A percentile compares a stretch with the other conserved stretches of the same genome.
Conservation (phyloP, 192 early-diverging fungal genomes). For the Allomyces arbusculus region DNA sequence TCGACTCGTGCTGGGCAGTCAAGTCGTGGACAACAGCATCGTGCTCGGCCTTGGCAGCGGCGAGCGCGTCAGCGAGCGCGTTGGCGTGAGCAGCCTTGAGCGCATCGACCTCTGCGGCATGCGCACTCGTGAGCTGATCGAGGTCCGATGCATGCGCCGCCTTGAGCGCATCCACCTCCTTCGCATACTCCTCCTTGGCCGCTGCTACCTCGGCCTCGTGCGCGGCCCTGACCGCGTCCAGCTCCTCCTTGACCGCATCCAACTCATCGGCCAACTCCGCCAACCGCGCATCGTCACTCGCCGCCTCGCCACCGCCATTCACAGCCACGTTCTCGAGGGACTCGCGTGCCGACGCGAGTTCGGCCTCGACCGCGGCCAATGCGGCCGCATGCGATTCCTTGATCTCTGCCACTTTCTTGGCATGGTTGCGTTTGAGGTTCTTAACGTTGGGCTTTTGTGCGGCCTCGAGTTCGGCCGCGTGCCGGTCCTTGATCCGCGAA, state of each 20-base stretch:
- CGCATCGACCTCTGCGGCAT: background rate
- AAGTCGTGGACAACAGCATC: constrained; percentile 9
- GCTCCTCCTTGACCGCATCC: constrained; percentile 11
- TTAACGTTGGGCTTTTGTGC: background rate
- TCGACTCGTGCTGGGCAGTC: constrained; percentile 6
- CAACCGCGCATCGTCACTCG: constrained; percentile 12
- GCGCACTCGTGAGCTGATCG: background rate
- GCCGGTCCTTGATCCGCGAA: background rate
- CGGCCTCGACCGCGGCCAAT: constrained; percentile 12
- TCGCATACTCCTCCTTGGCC: constrained; percentile 5
- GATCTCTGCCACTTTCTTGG: background rate
- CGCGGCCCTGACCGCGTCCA: constrained; percentile 13
- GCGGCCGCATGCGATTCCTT: constrained; percentile 10
- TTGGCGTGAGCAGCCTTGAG: background rate
- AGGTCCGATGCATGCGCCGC: constrained; percentile 9
- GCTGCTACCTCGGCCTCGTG: constrained; percentile 12
- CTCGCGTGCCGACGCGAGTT: constrained; percentile 9
- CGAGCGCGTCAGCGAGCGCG: background rate
- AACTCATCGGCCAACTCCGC: constrained; percentile 10
- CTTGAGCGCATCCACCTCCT: constrained; percentile 9
- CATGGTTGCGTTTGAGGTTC: background rate
- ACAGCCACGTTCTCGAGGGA: constrained; percentile 9
- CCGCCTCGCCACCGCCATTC: constrained; percentile 10
- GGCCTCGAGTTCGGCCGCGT: constrained; percentile 9
- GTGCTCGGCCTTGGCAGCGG: constrained; percentile 1